Base-by-base conservation (phyloP, 2,329 filamentous ascomycete genomes). In the Monosporascus sp. region DNA sequence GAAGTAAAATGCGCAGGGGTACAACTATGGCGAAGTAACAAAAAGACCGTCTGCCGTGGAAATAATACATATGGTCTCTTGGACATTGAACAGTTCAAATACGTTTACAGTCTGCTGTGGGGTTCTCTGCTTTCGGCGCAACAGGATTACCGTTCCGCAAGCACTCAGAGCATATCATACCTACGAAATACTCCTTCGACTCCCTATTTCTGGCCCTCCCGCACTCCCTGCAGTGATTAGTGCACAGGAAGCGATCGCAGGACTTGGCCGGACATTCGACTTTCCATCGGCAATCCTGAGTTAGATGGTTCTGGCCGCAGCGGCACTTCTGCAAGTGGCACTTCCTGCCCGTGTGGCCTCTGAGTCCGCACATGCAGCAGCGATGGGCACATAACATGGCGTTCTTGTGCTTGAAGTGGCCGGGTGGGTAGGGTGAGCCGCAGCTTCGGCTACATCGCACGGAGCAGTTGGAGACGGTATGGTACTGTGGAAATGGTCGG, bases 281-380 rank as follows among this genome's bases (percentile, higher is more conserved):
- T 27, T 70, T 68, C 69, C 70, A 73, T n/a, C 68, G 61, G 38
- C 70, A 73, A 50, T 72, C 69, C 55, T 74, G 70, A 0, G 68
- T 69, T 43, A 74, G 61, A 53, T 74, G 72, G 9, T 58, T 54
- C 11, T 52, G 58, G 17, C 72, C 70, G 58, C 71, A 74, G 4
- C 66, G 63, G 51, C 72, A 74, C 19, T 53, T 59, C 52, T 63
- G 63, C 35, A 68, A 50, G 22, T 65, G 60, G 54, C 72, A 74
- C 27, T 71, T 63, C 16, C 53, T 60, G n/a, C 71, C 71, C 26
- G 63, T 64, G 53, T 75, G 72, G 2, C 69, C 70, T 20, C 55
- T 59, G 3, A 68, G 51, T n/a, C 72, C 72, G 53, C 72, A 74
- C 72, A 74, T 74, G 55, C 72, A 74, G 56, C 72, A 74, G 19